Conservation (phyloP, 2,329 filamentous ascomycete genomes). For the Lizonia empirigonia region DNA sequence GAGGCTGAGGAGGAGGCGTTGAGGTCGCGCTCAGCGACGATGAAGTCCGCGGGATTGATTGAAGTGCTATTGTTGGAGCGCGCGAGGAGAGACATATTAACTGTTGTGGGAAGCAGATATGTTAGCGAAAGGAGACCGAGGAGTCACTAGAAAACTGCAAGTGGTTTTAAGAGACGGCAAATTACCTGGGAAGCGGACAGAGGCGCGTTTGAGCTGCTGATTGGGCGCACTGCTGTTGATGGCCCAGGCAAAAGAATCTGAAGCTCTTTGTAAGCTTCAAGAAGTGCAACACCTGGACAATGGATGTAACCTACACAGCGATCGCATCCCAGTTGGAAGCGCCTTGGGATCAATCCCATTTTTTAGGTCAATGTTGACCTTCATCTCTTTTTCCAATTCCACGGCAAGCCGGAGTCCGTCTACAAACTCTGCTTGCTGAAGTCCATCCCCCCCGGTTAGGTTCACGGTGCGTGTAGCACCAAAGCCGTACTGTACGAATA, state of each 20-base stretch:
- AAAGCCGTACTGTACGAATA: slow-evolving; percentile 45
- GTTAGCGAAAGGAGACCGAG: background rate
- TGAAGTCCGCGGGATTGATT: background rate
- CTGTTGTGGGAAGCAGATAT: background rate
- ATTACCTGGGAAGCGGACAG: slow-evolving; percentile 3
- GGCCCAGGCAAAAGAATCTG: slow-evolving; percentile 19
- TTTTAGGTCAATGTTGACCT: background rate
- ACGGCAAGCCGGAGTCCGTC: background rate
- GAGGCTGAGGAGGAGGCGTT: background rate
- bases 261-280: background rate
- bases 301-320: background rate
- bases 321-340: background rate
- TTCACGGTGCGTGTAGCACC: slow-evolving; percentile 40
- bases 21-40: background rate
- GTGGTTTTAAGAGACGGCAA: background rate
- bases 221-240: slow-evolving; percentile 14
- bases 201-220: slow-evolving; percentile 2
- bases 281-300: background rate
- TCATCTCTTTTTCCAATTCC: background rate
- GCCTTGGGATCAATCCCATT: background rate
- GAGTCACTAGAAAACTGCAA: background rate
- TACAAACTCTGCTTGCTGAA: slow-evolving; percentile 37
- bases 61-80: background rate
- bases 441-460: slow-evolving; percentile 28
- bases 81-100: background rate